Base-by-base conservation (phyloP, 2,329 filamentous ascomycete species). In the Blumeriella jaapii region DNA sequence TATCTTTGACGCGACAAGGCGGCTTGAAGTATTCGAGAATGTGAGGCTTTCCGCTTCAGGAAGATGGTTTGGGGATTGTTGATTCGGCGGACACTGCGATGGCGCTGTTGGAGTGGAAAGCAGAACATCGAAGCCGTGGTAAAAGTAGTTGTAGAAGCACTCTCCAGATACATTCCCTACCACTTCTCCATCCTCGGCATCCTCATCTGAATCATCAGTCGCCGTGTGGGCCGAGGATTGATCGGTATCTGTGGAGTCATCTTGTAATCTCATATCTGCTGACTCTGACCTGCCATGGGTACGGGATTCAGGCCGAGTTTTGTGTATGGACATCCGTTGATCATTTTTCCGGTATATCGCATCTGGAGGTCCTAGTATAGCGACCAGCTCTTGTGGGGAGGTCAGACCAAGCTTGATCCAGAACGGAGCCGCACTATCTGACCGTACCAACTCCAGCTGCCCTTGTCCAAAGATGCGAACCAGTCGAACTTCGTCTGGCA, bases 111-210 rank as follows among this genome's bases (percentile, higher is more conserved):
- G 80, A 18, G 77, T 75, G 1, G 89, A 93, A n/a, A 98, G 72
- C 4, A 96, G 68, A 7, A 95, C 72, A 57, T 98, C 91, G 53
- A 98, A 93, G 2, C 91, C 91, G 43, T 94, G 78, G 46, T 89
- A 81, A 55, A 95, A 98, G 57, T 98, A 98, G 57, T 96, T 96
- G 61, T 91, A 95, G 56, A 96, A 98, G 46, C 79, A 86, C 55
- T 93, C 84, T 3, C 75, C 71, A 1, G 76, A 72, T 3, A 76
- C 47, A 55, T 67, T 62, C 45, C 65, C 63, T 1, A 63, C 61
- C 3, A 63, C 55, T 18, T 72, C 69, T 18, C 76, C 75, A 27
- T 74, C 69, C 11, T 74, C 69, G 14, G 68, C 69, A 16, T 82
- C 80, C 14, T 68, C 65, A 38, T 76, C 72, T 2, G 76, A 74